phyloP scores from a whole-genome alignment of 805 yeast species.

The Saturnispora mendoncae region DNA sequence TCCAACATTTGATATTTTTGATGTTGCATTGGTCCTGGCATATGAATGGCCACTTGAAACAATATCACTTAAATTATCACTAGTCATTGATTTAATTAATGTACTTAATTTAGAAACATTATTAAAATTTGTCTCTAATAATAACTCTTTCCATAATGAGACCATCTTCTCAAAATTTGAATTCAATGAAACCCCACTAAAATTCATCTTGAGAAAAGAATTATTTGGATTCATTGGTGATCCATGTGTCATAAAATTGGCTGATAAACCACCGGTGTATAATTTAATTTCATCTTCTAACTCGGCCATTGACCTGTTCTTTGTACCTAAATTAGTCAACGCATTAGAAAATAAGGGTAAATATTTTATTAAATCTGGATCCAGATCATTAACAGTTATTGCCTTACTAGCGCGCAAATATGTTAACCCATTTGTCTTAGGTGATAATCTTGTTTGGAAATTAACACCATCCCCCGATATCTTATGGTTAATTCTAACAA shows the following conservation, averaged over 20 bases:
- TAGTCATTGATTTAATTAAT: constrained; percentile 62
- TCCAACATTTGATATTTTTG: constrained; percentile 53
- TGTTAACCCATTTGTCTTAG: constrained; percentile 66
- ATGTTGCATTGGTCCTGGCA: constrained; percentile 60
- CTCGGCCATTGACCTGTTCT: constrained; percentile 56
- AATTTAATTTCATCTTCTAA: constrained; percentile 79
- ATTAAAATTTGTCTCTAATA: constrained; percentile 57
- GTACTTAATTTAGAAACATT: constrained; percentile 62
- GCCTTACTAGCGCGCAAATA: constrained; percentile 65
- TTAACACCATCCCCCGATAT: constrained; percentile 10
- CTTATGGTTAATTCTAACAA: constrained; percentile 27
- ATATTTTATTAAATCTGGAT: constrained; percentile 54
- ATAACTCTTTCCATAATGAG: constrained; percentile 59
- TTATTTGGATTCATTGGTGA: constrained; percentile 41
- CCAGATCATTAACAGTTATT: constrained; percentile 41
- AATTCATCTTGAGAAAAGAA: constrained; percentile 44
- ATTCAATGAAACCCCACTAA: constrained; percentile 64
- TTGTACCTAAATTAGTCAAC: constrained; percentile 82
- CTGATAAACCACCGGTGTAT: constrained; percentile 75
- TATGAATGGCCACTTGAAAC: constrained; percentile 85
- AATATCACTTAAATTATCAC: constrained; percentile 68
- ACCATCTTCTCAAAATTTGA: constrained; percentile 52
- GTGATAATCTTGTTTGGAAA: constrained; percentile 26
- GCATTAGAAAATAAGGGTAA: constrained; percentile 73
- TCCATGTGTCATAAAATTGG: constrained; percentile 49